These are phyloP conservation scores for Auricularia auricula-judae DNA, from an alignment of 768 basidiomycete genomes.

Conservation along the genomic window DNA sequence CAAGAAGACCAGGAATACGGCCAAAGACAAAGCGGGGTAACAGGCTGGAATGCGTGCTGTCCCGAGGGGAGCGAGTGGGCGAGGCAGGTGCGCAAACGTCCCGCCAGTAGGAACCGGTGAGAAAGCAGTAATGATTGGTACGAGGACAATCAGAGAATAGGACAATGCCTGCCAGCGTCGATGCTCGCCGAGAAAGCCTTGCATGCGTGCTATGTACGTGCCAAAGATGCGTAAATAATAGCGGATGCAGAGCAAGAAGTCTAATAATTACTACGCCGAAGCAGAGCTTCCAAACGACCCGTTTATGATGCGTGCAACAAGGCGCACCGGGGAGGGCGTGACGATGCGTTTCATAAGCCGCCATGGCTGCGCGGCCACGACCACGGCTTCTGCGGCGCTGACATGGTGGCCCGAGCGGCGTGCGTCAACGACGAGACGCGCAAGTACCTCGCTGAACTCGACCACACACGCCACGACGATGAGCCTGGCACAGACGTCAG, in stretches of 20 bases:
- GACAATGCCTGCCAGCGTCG: too few relatives aligned
- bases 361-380: not conserved
- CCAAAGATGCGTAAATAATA: too few relatives aligned
- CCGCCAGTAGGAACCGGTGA: too few relatives aligned
- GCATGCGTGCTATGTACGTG: too few relatives aligned
- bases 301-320: not conserved
- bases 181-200: too few relatives aligned
- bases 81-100: too few relatives aligned
- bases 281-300: not conserved
- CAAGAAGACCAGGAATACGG: too few relatives aligned
- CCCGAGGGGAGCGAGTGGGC: too few relatives aligned
- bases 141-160: too few relatives aligned
- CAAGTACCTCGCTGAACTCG: conserved; percentile 73
- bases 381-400: not conserved
- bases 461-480: conserved; percentile 87
- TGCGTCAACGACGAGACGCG: conserved; percentile 62
- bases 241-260: not conserved
- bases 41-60: too few relatives aligned
- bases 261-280: not conserved
- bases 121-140: too few relatives aligned
- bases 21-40: too few relatives aligned
- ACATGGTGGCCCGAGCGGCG: not conserved
- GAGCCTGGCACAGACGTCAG: conserved; percentile 41
- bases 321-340: not conserved
- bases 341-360: not conserved